phyloP scores from a whole-genome alignment of 768 basidiomycete genomes.

The Tylopilus felleus region DNA sequence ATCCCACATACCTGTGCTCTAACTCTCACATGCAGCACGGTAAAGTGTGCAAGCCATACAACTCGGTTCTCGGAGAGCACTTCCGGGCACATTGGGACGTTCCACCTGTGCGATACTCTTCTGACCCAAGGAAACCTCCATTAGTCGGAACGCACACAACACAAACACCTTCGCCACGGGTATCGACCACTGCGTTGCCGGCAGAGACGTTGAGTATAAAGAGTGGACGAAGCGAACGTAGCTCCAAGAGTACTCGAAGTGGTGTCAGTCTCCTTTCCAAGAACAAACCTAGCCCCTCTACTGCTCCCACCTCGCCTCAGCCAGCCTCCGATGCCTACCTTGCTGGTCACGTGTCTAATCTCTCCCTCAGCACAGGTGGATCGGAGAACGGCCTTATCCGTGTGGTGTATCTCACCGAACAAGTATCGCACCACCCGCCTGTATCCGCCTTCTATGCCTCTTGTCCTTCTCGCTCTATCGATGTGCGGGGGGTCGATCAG shows the following conservation, averaged over 20 bases:
- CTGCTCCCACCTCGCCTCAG: slow-evolving; percentile 46
- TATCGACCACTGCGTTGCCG: slow-evolving; percentile 19
- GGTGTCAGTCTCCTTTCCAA: slow-evolving; percentile 56
- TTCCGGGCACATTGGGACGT: slow-evolving; percentile 89
- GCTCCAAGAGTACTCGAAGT: slow-evolving; percentile 59
- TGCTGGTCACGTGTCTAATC: slow-evolving; percentile 56
- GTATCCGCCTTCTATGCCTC: slow-evolving; percentile 79
- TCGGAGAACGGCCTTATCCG: slow-evolving; percentile 45
- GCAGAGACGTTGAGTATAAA: slow-evolving; percentile 53
- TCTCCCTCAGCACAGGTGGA: slow-evolving; percentile 46
- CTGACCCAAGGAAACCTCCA: slow-evolving; percentile 45
- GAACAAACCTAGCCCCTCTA: slow-evolving; percentile 33
- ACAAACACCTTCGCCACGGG: slow-evolving; percentile 24
- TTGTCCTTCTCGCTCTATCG: slow-evolving; percentile 71
- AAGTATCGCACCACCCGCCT: slow-evolving; percentile 96
- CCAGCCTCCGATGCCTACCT: slow-evolving; percentile 37
- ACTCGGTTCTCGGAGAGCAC: slow-evolving; percentile 83
- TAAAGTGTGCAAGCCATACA: slow-evolving; percentile 92
- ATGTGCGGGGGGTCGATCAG: slow-evolving; percentile 84
- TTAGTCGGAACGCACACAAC: slow-evolving; percentile 42
- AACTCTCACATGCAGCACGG: slow-evolving; percentile 55
- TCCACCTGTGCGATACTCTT: slow-evolving; percentile 53
- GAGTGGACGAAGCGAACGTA: slow-evolving; percentile 47
- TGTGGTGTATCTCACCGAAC: slow-evolving; percentile 84
- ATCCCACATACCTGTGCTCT: neutral